A percentile compares a stretch with the other conserved stretches of the same genome.
Evolutionary conservation across 2,329 filamentous ascomycete species (phyloP).

Genomic region (Diaporthe longicolla): DNA sequence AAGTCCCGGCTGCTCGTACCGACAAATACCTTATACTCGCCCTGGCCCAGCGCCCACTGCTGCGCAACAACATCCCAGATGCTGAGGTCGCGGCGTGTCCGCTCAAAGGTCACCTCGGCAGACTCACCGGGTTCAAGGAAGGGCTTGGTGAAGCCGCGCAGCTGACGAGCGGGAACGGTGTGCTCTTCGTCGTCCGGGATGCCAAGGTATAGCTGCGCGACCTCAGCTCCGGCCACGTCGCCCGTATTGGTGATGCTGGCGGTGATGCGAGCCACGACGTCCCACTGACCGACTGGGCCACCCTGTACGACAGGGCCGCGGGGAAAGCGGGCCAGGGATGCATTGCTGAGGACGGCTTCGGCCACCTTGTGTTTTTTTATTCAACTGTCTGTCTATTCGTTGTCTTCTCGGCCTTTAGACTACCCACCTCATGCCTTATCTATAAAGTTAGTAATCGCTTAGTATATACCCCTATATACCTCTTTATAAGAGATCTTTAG

Average conservation of each 20-base stretch:
- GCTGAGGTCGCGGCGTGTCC: slow-evolving; percentile 77
- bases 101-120: slow-evolving; percentile 61
- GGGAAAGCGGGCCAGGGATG: slow-evolving; percentile 53
- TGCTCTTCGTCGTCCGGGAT: slow-evolving; percentile 54
- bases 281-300: slow-evolving; percentile 63
- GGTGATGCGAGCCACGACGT: slow-evolving; percentile 55
- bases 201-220: slow-evolving; percentile 63
- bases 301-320: slow-evolving; percentile 57
- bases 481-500: no score
- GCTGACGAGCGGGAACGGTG: slow-evolving; percentile 65
- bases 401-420: no score
- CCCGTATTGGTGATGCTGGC: slow-evolving; percentile 61
- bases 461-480: no score
- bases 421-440: no score
- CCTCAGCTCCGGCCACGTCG: slow-evolving; percentile 58
- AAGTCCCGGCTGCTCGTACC: slow-evolving; percentile 64
- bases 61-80: slow-evolving; percentile 74
- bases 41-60: slow-evolving; percentile 70
- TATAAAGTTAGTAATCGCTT: no score
- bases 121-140: slow-evolving; percentile 61
- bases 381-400: no score
- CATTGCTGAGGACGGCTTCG: slow-evolving; percentile 52
- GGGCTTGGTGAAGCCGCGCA: slow-evolving; percentile 76
- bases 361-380: no score
- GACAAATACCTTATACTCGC: slow-evolving; percentile 60